Evolutionary conservation across 2,329 filamentous ascomycete species (phyloP).

Genomic region (Drechslera avenae): DNA sequence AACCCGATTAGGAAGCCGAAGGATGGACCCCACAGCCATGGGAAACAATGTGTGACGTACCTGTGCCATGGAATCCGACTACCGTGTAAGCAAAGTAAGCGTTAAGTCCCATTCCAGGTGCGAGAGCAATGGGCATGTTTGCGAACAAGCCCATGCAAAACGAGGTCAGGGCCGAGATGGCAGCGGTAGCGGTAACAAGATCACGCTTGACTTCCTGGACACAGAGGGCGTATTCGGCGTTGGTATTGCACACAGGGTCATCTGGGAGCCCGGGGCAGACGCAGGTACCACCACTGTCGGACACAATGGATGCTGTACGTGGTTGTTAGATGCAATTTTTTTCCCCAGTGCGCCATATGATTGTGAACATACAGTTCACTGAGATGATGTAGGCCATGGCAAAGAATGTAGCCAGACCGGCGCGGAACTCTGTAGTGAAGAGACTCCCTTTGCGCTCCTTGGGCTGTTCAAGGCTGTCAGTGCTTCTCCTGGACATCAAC

Average conservation of each 20-base stretch:
- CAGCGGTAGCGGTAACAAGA: conserved; percentile 82
- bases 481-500: background rate
- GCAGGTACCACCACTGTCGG: conserved; percentile 75
- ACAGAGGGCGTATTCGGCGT: conserved; percentile 69
- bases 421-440: conserved; percentile 84
- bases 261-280: conserved; percentile 62
- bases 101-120: conserved; percentile 81
- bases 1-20: conserved; percentile 11
- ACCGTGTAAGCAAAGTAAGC: conserved; percentile 85
- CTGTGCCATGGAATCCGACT: conserved; percentile 76
- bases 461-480: conserved; percentile 13
- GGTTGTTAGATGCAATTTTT: conserved; percentile 14
- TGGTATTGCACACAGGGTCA: conserved; percentile 58
- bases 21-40: conserved; percentile 23
- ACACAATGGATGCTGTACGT: conserved; percentile 63
- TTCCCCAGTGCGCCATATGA: conserved; percentile 46
- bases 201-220: conserved; percentile 70
- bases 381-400: conserved; percentile 66
- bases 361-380: conserved; percentile 54
- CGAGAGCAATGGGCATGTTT: conserved; percentile 77
- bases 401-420: conserved; percentile 73
- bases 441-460: conserved; percentile 73
- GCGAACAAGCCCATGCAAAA: conserved; percentile 84
- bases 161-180: conserved; percentile 77
- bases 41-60: conserved; percentile 43